Evolutionary conservation across 176 grass and related monocot species (phyloP).

Genomic region (Rhynchospora pubera): DNA sequence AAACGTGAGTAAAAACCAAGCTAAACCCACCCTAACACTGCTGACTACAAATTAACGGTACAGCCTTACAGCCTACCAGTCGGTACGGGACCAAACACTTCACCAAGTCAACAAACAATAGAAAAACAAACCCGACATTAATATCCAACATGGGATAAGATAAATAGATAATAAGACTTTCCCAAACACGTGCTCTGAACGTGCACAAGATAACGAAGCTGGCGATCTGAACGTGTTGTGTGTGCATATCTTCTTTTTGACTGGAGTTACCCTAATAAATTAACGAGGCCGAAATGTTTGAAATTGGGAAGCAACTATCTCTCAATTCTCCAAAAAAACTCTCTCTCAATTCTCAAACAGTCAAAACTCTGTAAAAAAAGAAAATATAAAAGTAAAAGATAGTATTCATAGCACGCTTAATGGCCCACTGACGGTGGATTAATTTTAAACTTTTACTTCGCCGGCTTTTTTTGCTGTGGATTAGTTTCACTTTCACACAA

Average conservation of each 20-base stretch:
- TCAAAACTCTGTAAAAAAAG: background rate
- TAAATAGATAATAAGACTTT: background rate
- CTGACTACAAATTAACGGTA: no score
- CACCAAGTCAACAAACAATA: no score
- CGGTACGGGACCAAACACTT: no score
- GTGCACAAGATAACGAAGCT: background rate
- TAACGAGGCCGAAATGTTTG: slow-evolving; percentile 22
- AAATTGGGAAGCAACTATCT: slow-evolving; percentile 5
- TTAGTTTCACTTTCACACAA: background rate
- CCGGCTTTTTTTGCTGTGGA: background rate
- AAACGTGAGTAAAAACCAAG: no score
- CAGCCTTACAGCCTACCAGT: no score
- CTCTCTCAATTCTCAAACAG: background rate
- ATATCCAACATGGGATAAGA: background rate
- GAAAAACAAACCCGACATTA: no score
- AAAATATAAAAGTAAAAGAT: background rate
- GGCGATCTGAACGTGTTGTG: background rate
- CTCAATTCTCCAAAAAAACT: background rate
- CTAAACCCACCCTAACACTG: no score
- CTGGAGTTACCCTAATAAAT: background rate
- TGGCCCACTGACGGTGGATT: background rate
- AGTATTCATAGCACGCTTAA: background rate
- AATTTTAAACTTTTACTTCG: background rate
- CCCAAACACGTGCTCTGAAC: background rate
- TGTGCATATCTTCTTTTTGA: background rate